Percentiles rank a stretch among this genome's conserved stretches.
phyloP scores from a whole-genome alignment of 2,329 filamentous ascomycete species.

The Fusarium sacchari region DNA sequence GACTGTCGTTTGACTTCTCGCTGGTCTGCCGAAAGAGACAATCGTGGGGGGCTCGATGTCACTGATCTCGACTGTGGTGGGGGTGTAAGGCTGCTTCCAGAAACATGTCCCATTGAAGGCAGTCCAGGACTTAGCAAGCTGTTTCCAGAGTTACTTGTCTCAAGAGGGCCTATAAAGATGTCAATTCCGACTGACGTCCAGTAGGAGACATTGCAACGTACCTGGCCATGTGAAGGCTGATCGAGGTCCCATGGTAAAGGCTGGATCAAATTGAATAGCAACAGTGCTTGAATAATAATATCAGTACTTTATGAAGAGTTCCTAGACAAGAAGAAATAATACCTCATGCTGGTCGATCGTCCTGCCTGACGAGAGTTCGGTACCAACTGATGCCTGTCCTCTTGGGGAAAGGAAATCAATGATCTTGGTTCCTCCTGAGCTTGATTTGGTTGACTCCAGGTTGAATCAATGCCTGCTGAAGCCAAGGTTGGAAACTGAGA shows the following conservation, averaged over 20 bases:
- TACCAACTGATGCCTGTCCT: slow-evolving; percentile 23
- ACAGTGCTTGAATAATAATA: slow-evolving; percentile 52
- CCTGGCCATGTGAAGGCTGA: slow-evolving; percentile 63
- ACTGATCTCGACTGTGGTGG: slow-evolving; percentile 61
- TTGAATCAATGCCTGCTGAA: slow-evolving; percentile 35
- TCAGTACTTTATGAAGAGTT: slow-evolving; percentile 16
- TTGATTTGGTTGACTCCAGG: slow-evolving; percentile 37
- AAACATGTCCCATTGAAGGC: slow-evolving; percentile 56
- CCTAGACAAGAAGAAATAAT: neutral
- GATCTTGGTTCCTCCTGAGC: slow-evolving; percentile 31
- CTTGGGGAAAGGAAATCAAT: slow-evolving; percentile 30
- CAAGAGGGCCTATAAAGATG: slow-evolving; percentile 46
- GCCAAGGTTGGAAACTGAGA: slow-evolving; percentile 39
- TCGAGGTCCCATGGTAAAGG: slow-evolving; percentile 62
- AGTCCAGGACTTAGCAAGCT: slow-evolving; percentile 58
- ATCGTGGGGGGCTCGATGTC: slow-evolving; percentile 67
- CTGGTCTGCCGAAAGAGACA: slow-evolving; percentile 66
- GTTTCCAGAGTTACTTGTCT: slow-evolving; percentile 46
- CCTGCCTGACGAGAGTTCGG: slow-evolving; percentile 18
- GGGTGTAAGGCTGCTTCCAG: slow-evolving; percentile 63
- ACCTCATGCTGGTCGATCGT: slow-evolving; percentile 40
- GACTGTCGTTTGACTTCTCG: slow-evolving; percentile 70
- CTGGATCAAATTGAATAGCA: slow-evolving; percentile 62
- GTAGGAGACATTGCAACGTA: slow-evolving; percentile 40
- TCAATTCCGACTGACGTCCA: neutral